phyloP scores from a whole-genome alignment of 2,329 filamentous ascomycete species.

The Ceratocystis alfenasii region DNA sequence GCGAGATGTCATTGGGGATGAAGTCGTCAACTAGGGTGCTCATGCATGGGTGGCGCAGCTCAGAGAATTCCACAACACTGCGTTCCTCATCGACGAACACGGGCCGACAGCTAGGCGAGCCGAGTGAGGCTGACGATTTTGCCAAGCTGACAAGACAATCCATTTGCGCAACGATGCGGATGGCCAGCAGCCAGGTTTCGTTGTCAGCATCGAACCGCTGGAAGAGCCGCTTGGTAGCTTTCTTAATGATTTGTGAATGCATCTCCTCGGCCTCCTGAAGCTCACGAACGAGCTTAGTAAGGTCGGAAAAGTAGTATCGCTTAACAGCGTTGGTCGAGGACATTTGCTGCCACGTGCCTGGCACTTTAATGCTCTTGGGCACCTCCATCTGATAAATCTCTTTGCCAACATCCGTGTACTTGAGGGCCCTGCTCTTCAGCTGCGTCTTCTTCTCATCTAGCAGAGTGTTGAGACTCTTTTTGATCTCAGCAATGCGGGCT shows the following conservation, averaged over 20 bases:
- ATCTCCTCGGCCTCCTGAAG: slow-evolving; percentile 91
- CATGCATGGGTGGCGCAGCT: slow-evolving; percentile 92
- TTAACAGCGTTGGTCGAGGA: slow-evolving; percentile 83
- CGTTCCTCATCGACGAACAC: slow-evolving; percentile 75
- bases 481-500: slow-evolving; percentile 61
- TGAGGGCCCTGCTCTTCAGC: slow-evolving; percentile 60
- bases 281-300: slow-evolving; percentile 69
- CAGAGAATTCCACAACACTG: slow-evolving; percentile 80
- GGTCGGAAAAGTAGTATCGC: slow-evolving; percentile 81
- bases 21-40: slow-evolving; percentile 80
- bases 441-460: slow-evolving; percentile 60
- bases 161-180: slow-evolving; percentile 79
- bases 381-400: slow-evolving; percentile 94
- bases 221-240: slow-evolving; percentile 73
- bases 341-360: slow-evolving; percentile 88
- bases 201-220: slow-evolving; percentile 82
- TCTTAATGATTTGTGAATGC: slow-evolving; percentile 80
- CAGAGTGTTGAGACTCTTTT: slow-evolving; percentile 57
- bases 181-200: slow-evolving; percentile 71
- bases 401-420: slow-evolving; percentile 79
- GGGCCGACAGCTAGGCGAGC: slow-evolving; percentile 78
- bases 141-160: slow-evolving; percentile 92
- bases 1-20: slow-evolving; percentile 84
- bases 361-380: slow-evolving; percentile 73
- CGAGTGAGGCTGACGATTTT: slow-evolving; percentile 71